Percentiles rank a stretch among this genome's conserved stretches.
phyloP scores from a whole-genome alignment of 148 eudicot species.

The Nepenthes gracilis region DNA sequence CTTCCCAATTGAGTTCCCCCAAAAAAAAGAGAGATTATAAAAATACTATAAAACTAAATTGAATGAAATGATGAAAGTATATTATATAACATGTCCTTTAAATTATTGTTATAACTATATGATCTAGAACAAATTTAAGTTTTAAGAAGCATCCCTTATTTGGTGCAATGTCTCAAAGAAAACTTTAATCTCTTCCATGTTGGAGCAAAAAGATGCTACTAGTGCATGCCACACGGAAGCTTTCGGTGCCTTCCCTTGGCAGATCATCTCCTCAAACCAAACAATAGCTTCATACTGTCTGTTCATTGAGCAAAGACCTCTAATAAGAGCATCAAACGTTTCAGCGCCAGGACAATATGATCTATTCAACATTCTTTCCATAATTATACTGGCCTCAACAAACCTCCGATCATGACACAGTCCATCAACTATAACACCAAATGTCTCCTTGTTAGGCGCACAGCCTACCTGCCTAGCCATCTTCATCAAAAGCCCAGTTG shows the following conservation, averaged over 20 bases:
- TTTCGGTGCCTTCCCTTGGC: conserved; percentile 55
- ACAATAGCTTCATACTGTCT: conserved; percentile 53
- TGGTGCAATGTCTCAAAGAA: conserved; percentile 7
- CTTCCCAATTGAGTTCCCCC: not conserved
- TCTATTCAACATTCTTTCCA: conserved; percentile 57
- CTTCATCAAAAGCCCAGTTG: conserved; percentile 52
- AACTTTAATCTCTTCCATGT: conserved; percentile 10
- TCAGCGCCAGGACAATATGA: conserved; percentile 38
- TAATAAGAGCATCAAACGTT: conserved; percentile 34
- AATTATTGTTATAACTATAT: too few relatives aligned
- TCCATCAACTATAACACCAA: conserved; percentile 36
- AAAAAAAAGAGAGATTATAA: too few relatives aligned
- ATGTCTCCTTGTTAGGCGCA: conserved; percentile 60
- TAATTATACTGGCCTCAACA: conserved; percentile 49
- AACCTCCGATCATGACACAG: conserved; percentile 51
- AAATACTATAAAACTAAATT: too few relatives aligned
- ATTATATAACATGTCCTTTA: too few relatives aligned
- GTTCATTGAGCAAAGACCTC: conserved; percentile 51
- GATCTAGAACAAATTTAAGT: too few relatives aligned
- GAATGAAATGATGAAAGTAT: too few relatives aligned
- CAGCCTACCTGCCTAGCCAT: conserved; percentile 52
- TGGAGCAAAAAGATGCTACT: conserved; percentile 33
- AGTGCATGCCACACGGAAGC: conserved; percentile 42
- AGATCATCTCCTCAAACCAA: conserved; percentile 95
- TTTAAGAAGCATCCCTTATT: too few relatives aligned